Evolutionary conservation across 1,139 yeast species (phyloP), one percentile per base, ranked within the genome.

Genomic region (Ogataea hybrid): DNA sequence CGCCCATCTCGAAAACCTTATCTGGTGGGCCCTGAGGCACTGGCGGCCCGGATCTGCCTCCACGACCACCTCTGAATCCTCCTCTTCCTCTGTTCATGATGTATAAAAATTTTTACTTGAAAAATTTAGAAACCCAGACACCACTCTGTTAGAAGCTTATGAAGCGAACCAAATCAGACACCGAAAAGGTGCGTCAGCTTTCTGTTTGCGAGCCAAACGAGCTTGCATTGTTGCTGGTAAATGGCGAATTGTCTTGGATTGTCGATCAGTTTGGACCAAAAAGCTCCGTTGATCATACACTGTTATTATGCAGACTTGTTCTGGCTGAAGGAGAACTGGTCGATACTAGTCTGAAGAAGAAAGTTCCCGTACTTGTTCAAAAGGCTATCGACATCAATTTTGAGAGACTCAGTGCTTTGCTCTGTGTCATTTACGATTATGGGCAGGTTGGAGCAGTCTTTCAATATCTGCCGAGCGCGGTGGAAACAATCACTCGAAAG

Each of bases 1-100:
- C 64, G 47, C 99, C 99, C 95, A 94, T 86, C 69, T 92, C 98
- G 58, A 86, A 76, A 30, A 85, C 97, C 43, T 82, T 73, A 54
- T 89, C 97, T 63, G 98, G 98, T 39, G 98, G 98, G 41, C 92
- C 95, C 67, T 77, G 83, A 43, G 50, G 62, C 32, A 52, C 53
- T 57, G 81, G 84, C 52, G 81, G 79, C 46, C 84, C 83, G 66
- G 84, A 75, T 64, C 82, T 77, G 53, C 89, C 88, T 52, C 87
- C 86, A 67, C 81, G 73, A 46, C 65, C 64, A 27, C 70, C 68
- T 49, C 69, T 62, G 44, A 63, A 64, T 37, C 71, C 54, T 35
- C 56, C 56, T 65, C 77, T 68, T 48, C 83, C 81, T 75, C 81
- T 75, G 64, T 75, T 73, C 81, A 76, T 74, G 33, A 18, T 40